Conservation (phyloP, 73 alveolate genomes). For the Paramecium caudatum region DNA sequence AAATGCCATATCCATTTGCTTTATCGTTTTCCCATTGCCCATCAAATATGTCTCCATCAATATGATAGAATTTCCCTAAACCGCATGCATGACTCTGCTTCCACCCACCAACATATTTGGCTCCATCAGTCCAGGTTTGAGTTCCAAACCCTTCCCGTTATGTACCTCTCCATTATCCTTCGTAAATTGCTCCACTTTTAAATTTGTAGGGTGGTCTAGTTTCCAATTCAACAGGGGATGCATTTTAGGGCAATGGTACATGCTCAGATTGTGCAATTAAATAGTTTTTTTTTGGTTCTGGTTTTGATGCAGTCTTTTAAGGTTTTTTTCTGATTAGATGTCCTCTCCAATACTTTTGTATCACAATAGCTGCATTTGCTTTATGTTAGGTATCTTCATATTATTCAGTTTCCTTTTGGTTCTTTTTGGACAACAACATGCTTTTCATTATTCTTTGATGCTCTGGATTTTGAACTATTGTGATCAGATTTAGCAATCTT, state of each 20-base stretch:
- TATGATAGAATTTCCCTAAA: slow-evolving; percentile 77
- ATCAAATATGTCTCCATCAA: slow-evolving; percentile 81
- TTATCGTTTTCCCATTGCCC: slow-evolving; percentile 83
- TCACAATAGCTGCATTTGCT: slow-evolving; percentile 18
- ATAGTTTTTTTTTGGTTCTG: slow-evolving; percentile 35
- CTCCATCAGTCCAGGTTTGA: slow-evolving; percentile 76
- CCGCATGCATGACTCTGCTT: slow-evolving; percentile 80
- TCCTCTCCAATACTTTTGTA: slow-evolving; percentile 29
- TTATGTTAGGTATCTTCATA: background rate
- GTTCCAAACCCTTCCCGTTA: slow-evolving; percentile 85
- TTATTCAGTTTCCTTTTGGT: background rate
- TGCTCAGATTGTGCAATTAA: slow-evolving; percentile 49
- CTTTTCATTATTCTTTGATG: background rate
- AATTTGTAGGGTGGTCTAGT: slow-evolving; percentile 80
- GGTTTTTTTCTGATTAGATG: slow-evolving; percentile 28
- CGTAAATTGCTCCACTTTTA: slow-evolving; percentile 83
- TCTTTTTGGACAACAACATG: background rate
- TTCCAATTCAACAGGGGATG: slow-evolving; percentile 72
- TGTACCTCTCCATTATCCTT: slow-evolving; percentile 81
- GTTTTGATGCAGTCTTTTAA: background rate
- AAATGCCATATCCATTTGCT: slow-evolving; percentile 83
- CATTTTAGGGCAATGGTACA: background rate
- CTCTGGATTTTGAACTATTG: background rate
- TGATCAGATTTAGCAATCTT: slow-evolving; percentile 46
- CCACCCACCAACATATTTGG: slow-evolving; percentile 80